These are phyloP conservation scores for Biancaea sappan DNA, from an alignment of 306 rosid species.

Conservation along the genomic window DNA sequence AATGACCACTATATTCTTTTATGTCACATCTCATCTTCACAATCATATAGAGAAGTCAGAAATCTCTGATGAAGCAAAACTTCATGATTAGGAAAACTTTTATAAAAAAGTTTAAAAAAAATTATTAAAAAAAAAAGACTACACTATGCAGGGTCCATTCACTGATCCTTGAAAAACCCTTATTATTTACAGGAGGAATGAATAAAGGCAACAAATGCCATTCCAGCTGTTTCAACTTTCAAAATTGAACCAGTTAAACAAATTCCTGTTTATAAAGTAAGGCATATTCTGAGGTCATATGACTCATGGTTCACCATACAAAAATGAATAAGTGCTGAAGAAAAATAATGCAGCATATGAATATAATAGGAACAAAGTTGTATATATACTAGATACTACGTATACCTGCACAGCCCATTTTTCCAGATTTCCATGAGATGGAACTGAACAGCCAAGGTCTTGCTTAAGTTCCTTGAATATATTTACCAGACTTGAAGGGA, in stretches of 20 bases:
- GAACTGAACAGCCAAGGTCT: constrained; percentile 87
- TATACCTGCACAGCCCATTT: constrained; percentile 93
- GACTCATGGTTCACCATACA: background rate
- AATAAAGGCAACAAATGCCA: background rate
- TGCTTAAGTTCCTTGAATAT: constrained; percentile 82
- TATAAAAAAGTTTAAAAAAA: too few species aligned
- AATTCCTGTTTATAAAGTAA: background rate
- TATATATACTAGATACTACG: background rate
- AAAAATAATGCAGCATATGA: background rate
- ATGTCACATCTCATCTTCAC: background rate
- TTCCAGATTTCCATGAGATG: constrained; percentile 80
- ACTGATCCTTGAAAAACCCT: background rate
- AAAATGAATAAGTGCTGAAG: background rate
- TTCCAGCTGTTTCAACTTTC: background rate
- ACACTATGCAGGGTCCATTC: too few species aligned
- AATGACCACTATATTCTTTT: background rate
- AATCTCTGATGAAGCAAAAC: too few species aligned
- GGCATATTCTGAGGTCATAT: background rate
- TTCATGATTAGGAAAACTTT: too few species aligned
- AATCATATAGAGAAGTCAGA: background rate
- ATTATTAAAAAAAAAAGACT: too few species aligned
- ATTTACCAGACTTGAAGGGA: constrained; percentile 85
- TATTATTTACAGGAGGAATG: background rate
- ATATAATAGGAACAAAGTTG: background rate
- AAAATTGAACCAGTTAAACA: constrained; percentile 12